These are phyloP conservation scores for Ustilago tritici DNA, from an alignment of 1,284 basidiomycete genomes.

Conservation along the genomic window DNA sequence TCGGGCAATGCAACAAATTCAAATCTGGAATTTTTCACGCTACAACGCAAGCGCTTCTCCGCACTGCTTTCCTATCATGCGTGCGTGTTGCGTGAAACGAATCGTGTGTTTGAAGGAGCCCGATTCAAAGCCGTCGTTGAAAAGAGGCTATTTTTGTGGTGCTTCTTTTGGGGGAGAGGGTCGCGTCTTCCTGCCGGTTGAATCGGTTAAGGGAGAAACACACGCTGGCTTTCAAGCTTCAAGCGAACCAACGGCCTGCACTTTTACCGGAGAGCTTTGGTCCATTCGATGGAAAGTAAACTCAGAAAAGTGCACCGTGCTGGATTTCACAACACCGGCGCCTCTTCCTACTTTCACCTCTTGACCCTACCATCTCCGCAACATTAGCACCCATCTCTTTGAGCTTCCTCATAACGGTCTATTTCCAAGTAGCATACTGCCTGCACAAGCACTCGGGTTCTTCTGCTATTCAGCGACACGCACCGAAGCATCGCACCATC, in stretches of 20 bases:
- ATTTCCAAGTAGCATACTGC: too few relatives aligned
- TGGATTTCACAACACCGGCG: background rate
- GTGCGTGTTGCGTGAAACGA: background rate
- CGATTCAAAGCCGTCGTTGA: background rate
- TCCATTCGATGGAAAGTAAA: background rate
- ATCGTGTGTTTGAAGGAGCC: background rate
- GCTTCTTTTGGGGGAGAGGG: conserved; percentile 5
- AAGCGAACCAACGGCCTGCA: background rate
- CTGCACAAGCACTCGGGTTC: background rate
- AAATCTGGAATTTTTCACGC: conserved; percentile 11
- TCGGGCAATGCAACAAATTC: conserved; percentile 8
- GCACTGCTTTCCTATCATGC: background rate
- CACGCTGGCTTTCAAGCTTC: conserved; percentile 2
- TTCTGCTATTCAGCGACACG: too few relatives aligned
- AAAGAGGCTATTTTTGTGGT: background rate
- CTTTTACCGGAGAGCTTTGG: background rate
- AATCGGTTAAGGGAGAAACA: conserved; percentile 4
- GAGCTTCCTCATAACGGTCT: background rate
- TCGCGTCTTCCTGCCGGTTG: conserved; percentile 5
- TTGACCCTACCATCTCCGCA: background rate
- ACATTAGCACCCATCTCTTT: background rate
- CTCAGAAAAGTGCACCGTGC: background rate
- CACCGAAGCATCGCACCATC: background rate
- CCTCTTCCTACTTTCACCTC: background rate
- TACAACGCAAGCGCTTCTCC: conserved; percentile 5